Evolutionary conservation across 202 grass and related monocot species (phyloP), one percentile per base, ranked within the genome.

Genomic region (Miscanthus sacchariflorus): DNA sequence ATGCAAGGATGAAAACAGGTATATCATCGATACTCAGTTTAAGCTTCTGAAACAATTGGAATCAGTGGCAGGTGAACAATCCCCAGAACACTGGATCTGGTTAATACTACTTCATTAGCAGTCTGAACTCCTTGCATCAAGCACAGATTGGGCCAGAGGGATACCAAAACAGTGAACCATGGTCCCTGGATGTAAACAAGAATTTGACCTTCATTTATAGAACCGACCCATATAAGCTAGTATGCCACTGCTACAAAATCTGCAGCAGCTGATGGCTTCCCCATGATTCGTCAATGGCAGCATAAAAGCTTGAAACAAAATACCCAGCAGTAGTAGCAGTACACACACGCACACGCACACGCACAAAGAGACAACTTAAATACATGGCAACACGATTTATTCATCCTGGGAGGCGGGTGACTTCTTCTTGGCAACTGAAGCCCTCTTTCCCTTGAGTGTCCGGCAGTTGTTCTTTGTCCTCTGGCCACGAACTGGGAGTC

Each of bases 381-480:
- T 84, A 74, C 76, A 88, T 83, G 76, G 85, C 66, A 74, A 74
- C 58, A 45, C 28, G 21, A 24, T 68, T 74, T 80, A 89, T 86
- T 92, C 87, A 0, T 89, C 87, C 59, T 86, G 74, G 25, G 83
- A 78, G 9, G 87, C 4, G 7, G 87, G 5, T 2, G 90, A 92
- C 83, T 95, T 96, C 94, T 98, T 98, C 73, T 93, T 93, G 68
- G 92, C 92, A 21, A 94, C 92, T 3, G 90, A 33, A 81, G 92
- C 89, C 85, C 83, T 96, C 94, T 85, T 95, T 48, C 94, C 96
- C 87, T 96, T 98, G 8, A 96, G 92, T 18, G 92, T 96, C 88
- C 96, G 88, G 88, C 94, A 93, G 74, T 98, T 98, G 70, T 95
- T 98, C 90, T 98, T 95, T 4, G 95, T 98, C 81, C 95, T 91